Base-by-base conservation (phyloP, 495 filamentous ascomycete genomes). In the Penicillium psychrofluorescens region DNA sequence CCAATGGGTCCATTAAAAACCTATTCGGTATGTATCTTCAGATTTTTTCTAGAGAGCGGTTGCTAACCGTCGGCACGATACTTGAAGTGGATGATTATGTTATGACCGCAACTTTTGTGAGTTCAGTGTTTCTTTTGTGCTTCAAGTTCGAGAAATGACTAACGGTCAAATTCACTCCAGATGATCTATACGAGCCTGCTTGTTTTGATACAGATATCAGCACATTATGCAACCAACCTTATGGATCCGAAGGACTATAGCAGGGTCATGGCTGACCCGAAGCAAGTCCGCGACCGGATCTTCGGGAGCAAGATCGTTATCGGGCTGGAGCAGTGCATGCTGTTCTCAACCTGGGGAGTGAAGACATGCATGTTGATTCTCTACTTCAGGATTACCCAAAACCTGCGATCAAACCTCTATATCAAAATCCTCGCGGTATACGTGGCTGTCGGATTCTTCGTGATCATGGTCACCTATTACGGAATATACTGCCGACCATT, bases 401-500 rank as follows among this genome's bases (percentile, higher is more conserved):
- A 63, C 34, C 45, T 67, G 29, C 59, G 61, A 11, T 53, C 62
- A 12, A 64, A 66, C 28, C 43, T 66, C 7, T 68, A 61, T 41
- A 74, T 84, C 45, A 80, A 78, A 47, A 51, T 75, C 6, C 66
- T 84, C 6, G 64, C 63, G 3, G 68, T 50, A 1, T 84, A 83
- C 45, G 67, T 79, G 8, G 70, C 63, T 1, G 29, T 79, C 4
- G 73, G 70, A 10, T 83, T 80, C 43, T 54, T 80, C 29, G 54
- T 81, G 6, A 81, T 83, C 61, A 74, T 81, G 58, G 59, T 80
- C 29, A 64, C 80, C 29, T 85, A 81, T 52, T 77, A 83, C 46
- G 76, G 58, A n/a, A 73, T 80, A 7, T 84, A 79, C 68, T 84
- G 81, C 48, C 62, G 70, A 29, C 80, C 81, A 2, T 81, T 86